These are phyloP conservation scores for Cryptosporidium meleagridis DNA, from an alignment of 169 alveolate species.

Conservation along the genomic window DNA sequence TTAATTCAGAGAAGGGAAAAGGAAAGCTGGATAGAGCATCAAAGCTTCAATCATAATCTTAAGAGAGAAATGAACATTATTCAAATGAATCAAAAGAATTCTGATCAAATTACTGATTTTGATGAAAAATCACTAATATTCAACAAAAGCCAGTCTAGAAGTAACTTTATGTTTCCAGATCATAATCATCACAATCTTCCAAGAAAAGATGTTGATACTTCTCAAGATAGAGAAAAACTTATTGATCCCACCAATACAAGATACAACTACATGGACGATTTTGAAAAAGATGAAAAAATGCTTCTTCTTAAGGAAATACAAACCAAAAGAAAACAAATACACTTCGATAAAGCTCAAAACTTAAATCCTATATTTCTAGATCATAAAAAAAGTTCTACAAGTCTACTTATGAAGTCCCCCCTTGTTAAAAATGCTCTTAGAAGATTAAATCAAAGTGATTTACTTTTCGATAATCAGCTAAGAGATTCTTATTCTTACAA, in stretches of 20 bases:
- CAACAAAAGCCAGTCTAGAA: slow-evolving; percentile 42
- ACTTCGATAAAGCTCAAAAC: not conserved
- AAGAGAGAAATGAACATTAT: slow-evolving; percentile 38
- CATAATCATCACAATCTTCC: not conserved
- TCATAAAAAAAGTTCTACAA: not conserved
- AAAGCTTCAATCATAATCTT: slow-evolving; percentile 31
- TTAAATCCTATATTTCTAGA: not conserved
- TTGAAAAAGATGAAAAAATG: slow-evolving; percentile 11
- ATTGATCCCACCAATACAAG: slow-evolving; percentile 61
- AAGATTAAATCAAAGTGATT: not conserved
- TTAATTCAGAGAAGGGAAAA: not conserved
- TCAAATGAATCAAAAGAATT: not conserved
- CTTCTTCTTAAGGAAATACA: not conserved
- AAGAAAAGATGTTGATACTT: not conserved
- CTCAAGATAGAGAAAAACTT: not conserved
- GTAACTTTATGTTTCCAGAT: slow-evolving; percentile 33
- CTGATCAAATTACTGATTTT: not conserved
- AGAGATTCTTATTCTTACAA: slow-evolving; percentile 57
- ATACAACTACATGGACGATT: slow-evolving; percentile 20
- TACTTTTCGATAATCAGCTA: slow-evolving; percentile 19
- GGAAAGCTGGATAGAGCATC: slow-evolving; percentile 50
- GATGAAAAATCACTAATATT: slow-evolving; percentile 22
- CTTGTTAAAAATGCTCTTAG: slow-evolving; percentile 30
- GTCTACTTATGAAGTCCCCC: slow-evolving; percentile 29
- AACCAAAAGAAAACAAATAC: not conserved